These are phyloP conservation scores for Sordariomycetes sp. DNA, from an alignment of 2,329 filamentous ascomycete genomes.

Conservation along the genomic window DNA sequence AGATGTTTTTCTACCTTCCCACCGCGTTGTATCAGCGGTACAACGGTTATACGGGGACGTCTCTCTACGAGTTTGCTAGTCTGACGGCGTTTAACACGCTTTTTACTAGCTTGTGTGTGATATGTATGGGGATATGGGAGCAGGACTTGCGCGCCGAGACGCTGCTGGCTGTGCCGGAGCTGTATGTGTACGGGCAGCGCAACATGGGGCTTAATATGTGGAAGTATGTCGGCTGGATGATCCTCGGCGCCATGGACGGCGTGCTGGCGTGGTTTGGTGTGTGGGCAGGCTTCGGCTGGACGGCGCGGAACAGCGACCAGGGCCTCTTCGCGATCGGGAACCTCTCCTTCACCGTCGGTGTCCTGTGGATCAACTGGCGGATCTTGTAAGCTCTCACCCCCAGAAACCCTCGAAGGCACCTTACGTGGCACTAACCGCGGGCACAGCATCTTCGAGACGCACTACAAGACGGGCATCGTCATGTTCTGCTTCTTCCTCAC, in stretches of 20 bases:
- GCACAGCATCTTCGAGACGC: slow-evolving; percentile 58
- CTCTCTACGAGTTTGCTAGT: slow-evolving; percentile 77
- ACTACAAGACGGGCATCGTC: slow-evolving; percentile 61
- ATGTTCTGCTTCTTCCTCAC: slow-evolving; percentile 47
- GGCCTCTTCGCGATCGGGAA: slow-evolving; percentile 65
- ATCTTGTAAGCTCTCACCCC: slow-evolving; percentile 47
- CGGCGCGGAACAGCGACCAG: slow-evolving; percentile 46
- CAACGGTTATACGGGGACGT: slow-evolving; percentile 83
- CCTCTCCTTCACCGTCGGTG: slow-evolving; percentile 58
- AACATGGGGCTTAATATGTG: slow-evolving; percentile 62
- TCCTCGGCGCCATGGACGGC: slow-evolving; percentile 62
- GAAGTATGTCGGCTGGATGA: slow-evolving; percentile 69
- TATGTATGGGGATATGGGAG: slow-evolving; percentile 85
- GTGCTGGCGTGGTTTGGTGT: slow-evolving; percentile 61
- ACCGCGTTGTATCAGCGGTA: slow-evolving; percentile 76
- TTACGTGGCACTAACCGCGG: background rate
- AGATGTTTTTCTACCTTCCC: slow-evolving; percentile 71
- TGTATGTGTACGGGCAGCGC: slow-evolving; percentile 75
- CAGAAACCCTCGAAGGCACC: background rate
- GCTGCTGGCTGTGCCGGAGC: slow-evolving; percentile 80
- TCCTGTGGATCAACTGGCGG: slow-evolving; percentile 67
- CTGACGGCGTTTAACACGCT: slow-evolving; percentile 90
- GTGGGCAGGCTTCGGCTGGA: slow-evolving; percentile 38
- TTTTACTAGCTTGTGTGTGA: slow-evolving; percentile 82
- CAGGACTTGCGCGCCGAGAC: slow-evolving; percentile 79